phyloP scores from a whole-genome alignment of 2,329 filamentous ascomycete genomes.

The Remersonia thermophila region DNA sequence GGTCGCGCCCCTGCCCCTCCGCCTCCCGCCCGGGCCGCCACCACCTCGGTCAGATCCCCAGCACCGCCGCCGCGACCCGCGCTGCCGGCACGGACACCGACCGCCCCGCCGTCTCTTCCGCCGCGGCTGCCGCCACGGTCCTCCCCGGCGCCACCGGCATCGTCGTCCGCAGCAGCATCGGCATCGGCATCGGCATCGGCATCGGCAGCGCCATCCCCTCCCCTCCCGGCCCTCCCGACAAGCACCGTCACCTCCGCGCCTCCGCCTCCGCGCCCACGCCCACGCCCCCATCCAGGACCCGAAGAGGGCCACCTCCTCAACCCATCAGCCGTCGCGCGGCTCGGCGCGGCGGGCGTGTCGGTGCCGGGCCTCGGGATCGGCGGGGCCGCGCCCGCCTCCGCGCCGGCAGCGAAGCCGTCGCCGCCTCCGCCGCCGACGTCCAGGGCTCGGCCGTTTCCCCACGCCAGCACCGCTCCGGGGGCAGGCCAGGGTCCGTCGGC shows the following conservation, averaged over 20 bases:
- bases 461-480: too few species aligned
- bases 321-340: constrained; percentile 47
- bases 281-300: neutral
- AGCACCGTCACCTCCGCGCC: neutral
- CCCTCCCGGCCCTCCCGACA: constrained; percentile 2
- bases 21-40: neutral
- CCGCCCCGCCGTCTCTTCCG: constrained; percentile 42
- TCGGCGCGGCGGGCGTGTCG: constrained; percentile 63
- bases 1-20: constrained; percentile 18
- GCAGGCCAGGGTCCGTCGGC: too few species aligned
- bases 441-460: too few species aligned
- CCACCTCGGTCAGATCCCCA: constrained; percentile 1
- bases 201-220: constrained; percentile 12
- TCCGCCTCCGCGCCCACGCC: constrained; percentile 11
- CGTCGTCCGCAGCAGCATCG: constrained; percentile 30
- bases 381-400: too few species aligned
- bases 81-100: constrained; percentile 15
- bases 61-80: neutral
- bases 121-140: constrained; percentile 62
- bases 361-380: constrained; percentile 70
- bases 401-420: too few species aligned
- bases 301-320: constrained; percentile 33
- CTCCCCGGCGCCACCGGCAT: constrained; percentile 32
- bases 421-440: too few species aligned
- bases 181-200: constrained; percentile 1